A percentile compares a stretch with the other conserved stretches of the same genome.
Conservation (phyloP, 1,284 basidiomycete species). For the Rhodotorula mucilaginosa region DNA sequence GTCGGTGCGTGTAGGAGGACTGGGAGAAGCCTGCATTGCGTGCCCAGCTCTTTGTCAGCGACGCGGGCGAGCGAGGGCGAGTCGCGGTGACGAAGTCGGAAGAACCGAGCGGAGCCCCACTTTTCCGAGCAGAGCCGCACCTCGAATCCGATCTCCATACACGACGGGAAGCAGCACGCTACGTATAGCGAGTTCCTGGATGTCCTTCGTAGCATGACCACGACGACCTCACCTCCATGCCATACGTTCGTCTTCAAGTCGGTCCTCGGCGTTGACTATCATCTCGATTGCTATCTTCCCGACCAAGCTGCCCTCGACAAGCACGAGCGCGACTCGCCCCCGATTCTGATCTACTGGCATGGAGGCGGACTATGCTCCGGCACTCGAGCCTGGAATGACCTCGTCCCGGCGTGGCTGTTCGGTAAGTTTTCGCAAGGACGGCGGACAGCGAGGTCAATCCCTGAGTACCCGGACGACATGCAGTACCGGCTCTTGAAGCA, state of each 20-base stretch:
- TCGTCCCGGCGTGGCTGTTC: constrained; percentile 4
- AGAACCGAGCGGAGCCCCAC: too few species aligned
- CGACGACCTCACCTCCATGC: neutral
- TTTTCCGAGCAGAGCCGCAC: too few species aligned
- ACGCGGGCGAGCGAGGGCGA: too few species aligned
- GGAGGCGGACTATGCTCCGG: constrained; percentile 13
- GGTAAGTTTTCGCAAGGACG: neutral
- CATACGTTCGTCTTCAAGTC: constrained; percentile 2
- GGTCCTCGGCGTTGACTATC: neutral
- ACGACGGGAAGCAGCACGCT: too few species aligned
- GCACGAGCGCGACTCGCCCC: neutral
- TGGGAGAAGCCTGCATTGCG: too few species aligned
- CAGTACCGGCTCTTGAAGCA: constrained; percentile 2
- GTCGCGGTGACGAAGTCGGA: too few species aligned
- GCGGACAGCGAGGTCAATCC: too few species aligned
- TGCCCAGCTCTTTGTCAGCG: too few species aligned
- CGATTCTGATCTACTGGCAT: constrained; percentile 12
- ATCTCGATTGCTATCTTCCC: constrained; percentile 4
- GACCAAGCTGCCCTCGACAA: neutral
- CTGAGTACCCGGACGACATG: too few species aligned
- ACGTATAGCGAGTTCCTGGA: neutral
- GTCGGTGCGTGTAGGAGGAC: too few species aligned
- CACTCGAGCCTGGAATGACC: constrained; percentile 3
- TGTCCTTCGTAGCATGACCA: neutral
- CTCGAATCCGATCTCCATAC: too few species aligned